phyloP scores from a whole-genome alignment of 2,329 filamentous ascomycete genomes.

The Capronia americana region DNA sequence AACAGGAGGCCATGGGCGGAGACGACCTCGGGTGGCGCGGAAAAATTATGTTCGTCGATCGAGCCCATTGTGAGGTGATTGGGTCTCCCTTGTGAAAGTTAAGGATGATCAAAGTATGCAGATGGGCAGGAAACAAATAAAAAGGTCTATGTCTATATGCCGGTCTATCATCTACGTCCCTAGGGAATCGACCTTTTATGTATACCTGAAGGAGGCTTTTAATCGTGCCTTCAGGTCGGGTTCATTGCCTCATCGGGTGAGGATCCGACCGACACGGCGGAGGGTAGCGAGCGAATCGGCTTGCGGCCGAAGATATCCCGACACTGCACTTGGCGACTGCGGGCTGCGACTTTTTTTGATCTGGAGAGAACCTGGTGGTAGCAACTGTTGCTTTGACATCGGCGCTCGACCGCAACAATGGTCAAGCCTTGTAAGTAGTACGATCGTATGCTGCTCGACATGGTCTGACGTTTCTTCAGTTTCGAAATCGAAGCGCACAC shows the following conservation, averaged over 20 bases:
- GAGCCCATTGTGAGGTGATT: slow-evolving; percentile 40
- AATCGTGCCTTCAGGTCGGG: background rate
- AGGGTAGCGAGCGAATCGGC: background rate
- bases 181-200: background rate
- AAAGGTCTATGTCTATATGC: background rate
- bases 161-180: background rate
- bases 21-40: slow-evolving; percentile 48
- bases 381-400: no score
- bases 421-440: slow-evolving; percentile 41
- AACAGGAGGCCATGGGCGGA: slow-evolving; percentile 54
- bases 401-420: slow-evolving; percentile 37
- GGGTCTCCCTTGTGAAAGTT: slow-evolving; percentile 3
- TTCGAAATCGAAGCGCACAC: slow-evolving; percentile 90
- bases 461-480: slow-evolving; percentile 59
- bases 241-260: slow-evolving; percentile 1
- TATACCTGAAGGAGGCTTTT: background rate
- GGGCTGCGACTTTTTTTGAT: slow-evolving; percentile 14
- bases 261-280: background rate
- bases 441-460: background rate
- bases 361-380: background rate
- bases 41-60: slow-evolving; percentile 46
- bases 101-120: background rate
- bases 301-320: background rate
- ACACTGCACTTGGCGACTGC: slow-evolving; percentile 2
- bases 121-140: background rate